Evolutionary conservation across 306 rosid species (phyloP).

Genomic region (Inga leiocalycina): DNA sequence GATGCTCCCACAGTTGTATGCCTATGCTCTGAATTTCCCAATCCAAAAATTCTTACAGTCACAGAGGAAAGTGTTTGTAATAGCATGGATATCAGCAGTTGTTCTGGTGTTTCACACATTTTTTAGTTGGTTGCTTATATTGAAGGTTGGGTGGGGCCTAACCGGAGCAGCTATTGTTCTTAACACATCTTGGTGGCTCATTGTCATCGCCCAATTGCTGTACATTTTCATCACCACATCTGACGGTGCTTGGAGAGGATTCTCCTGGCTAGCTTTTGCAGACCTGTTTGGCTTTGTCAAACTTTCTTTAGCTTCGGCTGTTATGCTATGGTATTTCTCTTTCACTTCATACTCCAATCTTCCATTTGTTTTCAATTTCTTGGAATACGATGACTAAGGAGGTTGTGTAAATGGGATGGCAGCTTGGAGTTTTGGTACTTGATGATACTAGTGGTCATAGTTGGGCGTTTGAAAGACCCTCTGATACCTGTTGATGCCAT

Average conservation of each 20-base stretch:
- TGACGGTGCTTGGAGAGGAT: slow-evolving; percentile 88
- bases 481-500: slow-evolving; percentile 70
- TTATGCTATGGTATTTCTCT: slow-evolving; percentile 69
- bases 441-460: slow-evolving; percentile 71
- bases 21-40: slow-evolving; percentile 72
- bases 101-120: slow-evolving; percentile 51
- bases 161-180: slow-evolving; percentile 68
- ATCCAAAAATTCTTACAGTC: slow-evolving; percentile 77
- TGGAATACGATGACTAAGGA: slow-evolving; percentile 8
- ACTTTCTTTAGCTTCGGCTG: slow-evolving; percentile 82
- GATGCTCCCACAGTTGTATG: slow-evolving; percentile 84
- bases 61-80: slow-evolving; percentile 68
- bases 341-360: slow-evolving; percentile 18
- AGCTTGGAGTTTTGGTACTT: slow-evolving; percentile 93
- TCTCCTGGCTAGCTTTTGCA: slow-evolving; percentile 67
- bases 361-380: neutral
- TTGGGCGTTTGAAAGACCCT: slow-evolving; percentile 69
- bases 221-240: slow-evolving; percentile 70
- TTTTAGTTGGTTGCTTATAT: slow-evolving; percentile 67
- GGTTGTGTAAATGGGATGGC: slow-evolving; percentile 32
- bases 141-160: slow-evolving; percentile 65
- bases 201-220: slow-evolving; percentile 44
- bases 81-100: slow-evolving; percentile 50
- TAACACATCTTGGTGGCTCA: slow-evolving; percentile 72
- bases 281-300: slow-evolving; percentile 65